A percentile compares a stretch with the other conserved stretches of the same genome.
These are phyloP conservation scores for Fallopia convolvulus DNA, from an alignment of 148 eudicot species.

Conservation along the genomic window DNA sequence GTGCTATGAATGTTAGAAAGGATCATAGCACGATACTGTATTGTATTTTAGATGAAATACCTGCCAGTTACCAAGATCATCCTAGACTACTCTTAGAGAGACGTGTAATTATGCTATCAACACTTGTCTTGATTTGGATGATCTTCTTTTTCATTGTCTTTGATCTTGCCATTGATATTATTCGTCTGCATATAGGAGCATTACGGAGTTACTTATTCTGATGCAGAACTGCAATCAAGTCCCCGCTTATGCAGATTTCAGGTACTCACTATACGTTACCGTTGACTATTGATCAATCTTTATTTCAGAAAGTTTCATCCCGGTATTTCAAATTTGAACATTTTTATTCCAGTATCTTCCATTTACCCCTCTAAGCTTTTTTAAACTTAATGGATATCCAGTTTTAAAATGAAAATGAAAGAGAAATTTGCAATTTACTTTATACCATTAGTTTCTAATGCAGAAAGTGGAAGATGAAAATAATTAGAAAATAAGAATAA, in stretches of 20 bases:
- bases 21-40: neutral
- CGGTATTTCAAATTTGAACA: neutral
- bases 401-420: neutral
- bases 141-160: neutral
- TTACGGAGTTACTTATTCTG: slow-evolving; percentile 51
- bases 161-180: neutral
- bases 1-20: neutral
- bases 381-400: neutral
- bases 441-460: neutral
- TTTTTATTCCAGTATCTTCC: neutral
- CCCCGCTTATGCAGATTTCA: slow-evolving; percentile 64
- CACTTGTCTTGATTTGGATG: neutral
- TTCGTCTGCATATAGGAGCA: slow-evolving; percentile 35
- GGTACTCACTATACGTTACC: slow-evolving; percentile 26
- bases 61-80: neutral
- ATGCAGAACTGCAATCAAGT: slow-evolving; percentile 45
- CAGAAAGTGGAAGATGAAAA: neutral
- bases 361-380: neutral
- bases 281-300: neutral
- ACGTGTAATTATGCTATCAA: too few species aligned
- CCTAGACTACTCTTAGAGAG: too few species aligned
- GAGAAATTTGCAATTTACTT: neutral
- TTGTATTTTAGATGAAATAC: neutral
- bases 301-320: neutral
- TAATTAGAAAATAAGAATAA: neutral